Evolutionary conservation across 768 basidiomycete genomes (phyloP).

Genomic region (Tephrocybe sp.): DNA sequence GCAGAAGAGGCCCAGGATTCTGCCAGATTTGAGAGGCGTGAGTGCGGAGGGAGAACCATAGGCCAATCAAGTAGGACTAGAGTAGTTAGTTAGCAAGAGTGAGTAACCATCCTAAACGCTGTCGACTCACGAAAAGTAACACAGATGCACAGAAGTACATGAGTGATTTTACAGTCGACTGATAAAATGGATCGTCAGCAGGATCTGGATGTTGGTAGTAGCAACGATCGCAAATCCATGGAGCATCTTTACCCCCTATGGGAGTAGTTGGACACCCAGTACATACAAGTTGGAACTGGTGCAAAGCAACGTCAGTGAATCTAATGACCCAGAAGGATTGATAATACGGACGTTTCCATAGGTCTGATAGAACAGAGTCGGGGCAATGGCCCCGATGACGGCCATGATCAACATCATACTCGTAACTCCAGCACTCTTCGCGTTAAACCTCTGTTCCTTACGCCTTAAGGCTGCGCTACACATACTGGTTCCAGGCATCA

Average conservation of each 20-base stretch:
- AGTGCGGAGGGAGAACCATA: constrained; percentile 98
- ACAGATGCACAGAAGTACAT: constrained; percentile 96
- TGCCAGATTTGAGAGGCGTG: constrained; percentile 99
- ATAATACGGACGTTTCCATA: constrained; percentile 84
- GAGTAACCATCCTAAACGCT: neutral
- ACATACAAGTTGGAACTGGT: constrained; percentile 85
- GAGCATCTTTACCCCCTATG: constrained; percentile 33
- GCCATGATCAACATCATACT: constrained; percentile 99
- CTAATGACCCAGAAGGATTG: neutral
- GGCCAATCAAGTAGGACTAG: constrained; percentile 95
- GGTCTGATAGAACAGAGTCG: constrained; percentile 96
- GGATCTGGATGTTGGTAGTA: constrained; percentile 96
- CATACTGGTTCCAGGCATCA: constrained; percentile 99
- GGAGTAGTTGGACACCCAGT: constrained; percentile 66
- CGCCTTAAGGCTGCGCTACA: constrained; percentile 80
- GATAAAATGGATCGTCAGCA: constrained; percentile 92
- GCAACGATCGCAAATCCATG: constrained; percentile 90
- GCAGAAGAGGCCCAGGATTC: constrained; percentile 84
- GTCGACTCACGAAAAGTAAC: constrained; percentile 74
- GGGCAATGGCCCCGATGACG: constrained; percentile 92
- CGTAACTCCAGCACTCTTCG: constrained; percentile 98
- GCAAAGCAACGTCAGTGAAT: constrained; percentile 11
- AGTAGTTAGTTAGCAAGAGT: neutral
- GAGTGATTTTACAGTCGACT: constrained; percentile 88
- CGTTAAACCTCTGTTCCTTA: constrained; percentile 98